Base-by-base conservation (phyloP, 176 grass and related monocot genomes). In the Lolium perenne region DNA sequence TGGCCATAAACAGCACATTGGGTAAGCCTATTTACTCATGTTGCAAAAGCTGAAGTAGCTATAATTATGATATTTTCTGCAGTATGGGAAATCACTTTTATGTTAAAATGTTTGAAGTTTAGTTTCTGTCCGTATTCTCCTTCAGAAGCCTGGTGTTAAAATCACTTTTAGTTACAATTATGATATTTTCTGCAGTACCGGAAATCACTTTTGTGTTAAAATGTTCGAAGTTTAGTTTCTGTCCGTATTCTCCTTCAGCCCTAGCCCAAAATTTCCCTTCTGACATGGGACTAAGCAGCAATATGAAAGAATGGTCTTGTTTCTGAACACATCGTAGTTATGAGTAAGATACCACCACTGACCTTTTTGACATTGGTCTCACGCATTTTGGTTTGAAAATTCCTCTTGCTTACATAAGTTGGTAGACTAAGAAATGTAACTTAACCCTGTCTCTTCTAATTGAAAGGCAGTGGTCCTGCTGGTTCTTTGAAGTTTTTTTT, bases 1-100 rank as follows among this genome's bases (percentile, higher is more conserved):
- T 64, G 18, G 23, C 54, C 21, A 56, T 86, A 48, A 91, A 84
- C 10, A 38, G 53, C 43, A 86, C 74, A 76, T 25, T 85, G 63
- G 87, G 85, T 84, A 94, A 94, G 71, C 48, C 71, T 73, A 55
- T n/a, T 69, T 89, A 84, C 74, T 51, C 10, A 47, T 57, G 38
- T 87, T 87, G 80, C 84, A 78, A 50, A 67, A 84, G n/a, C 41
- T 16, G 32, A 84, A 83, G 23, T 57, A 76, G 48, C 70, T 80
- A 91, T 76, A 13, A 58, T 80, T 64, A 66, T 79, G 84, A 40
- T 73, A 63, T 83, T 18, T 53, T 73, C 7, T 56, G 71, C 72
- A 82, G 46, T 86, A 86, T 14, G 25, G 32, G 8, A 62, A 47
- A 45, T 14, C 15, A 63, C 1, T 55, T 86, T 72, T 86, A 82